Base-by-base conservation (phyloP, 2,329 filamentous ascomycete species). In the Colletotrichum sp. region DNA sequence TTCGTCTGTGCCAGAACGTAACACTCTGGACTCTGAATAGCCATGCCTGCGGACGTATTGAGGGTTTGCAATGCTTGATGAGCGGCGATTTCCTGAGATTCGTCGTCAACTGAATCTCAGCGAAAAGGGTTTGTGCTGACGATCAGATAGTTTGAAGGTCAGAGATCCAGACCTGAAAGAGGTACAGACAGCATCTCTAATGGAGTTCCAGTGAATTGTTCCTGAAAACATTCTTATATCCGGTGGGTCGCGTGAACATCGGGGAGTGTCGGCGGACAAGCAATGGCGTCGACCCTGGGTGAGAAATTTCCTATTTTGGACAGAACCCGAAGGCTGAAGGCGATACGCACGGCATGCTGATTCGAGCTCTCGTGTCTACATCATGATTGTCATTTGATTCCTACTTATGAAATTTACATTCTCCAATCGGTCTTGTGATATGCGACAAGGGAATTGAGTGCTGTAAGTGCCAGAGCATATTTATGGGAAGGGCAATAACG, bases 351-450 rank as follows among this genome's bases (percentile, higher is more conserved):
- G 1, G n/a, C 43, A 13, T 21, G n/a, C 2, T 21, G 6, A 48
- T 48, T 21, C 43, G 6, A 48, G 5, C 10, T 48, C 43, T 21
- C n/a, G n/a, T 12, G 18, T 48, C 43, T n/a, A 9, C 38, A 43
- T 38, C 15, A 8, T 38, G 34, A 38, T 16, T 6, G 1, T 16
- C 0, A 43, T 10, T n/a, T 18, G 38, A 43, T 43, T n/a, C 0
- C 16, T 18, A 16, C 4, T 10, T n/a, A 18, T 43, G 8, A 43
- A 0, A 0, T 43, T n/a, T 16, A 6, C 0, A 43, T 43, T 0
- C 15, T 43, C 8, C 18, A 10, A 43, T 43, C 8, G 16, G 38
- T 1, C 5, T 3, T 1, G 38, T 43, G 38, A 43, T 10, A n/a
- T n/a, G 0, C 16, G 5, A 10, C 4, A 0, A 36, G 38, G 38